Conservation (phyloP, 2,329 filamentous ascomycete species). For the Thelonectria rubi region DNA sequence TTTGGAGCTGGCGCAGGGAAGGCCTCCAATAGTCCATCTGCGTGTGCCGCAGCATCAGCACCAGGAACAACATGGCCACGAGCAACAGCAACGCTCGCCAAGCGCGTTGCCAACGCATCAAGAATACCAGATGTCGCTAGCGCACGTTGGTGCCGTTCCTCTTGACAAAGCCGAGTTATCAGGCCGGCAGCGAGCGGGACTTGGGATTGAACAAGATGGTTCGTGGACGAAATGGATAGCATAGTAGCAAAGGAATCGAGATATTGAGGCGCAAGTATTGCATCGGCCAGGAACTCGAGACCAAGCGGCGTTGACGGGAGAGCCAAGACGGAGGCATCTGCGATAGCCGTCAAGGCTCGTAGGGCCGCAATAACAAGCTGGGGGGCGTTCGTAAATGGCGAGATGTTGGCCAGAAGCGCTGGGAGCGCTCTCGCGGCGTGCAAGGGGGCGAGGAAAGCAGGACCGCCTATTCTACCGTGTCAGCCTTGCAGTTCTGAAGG, state of each 20-base stretch:
- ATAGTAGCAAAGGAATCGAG: slow-evolving; percentile 72
- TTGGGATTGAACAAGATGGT: slow-evolving; percentile 66
- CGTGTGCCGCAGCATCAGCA: slow-evolving; percentile 63
- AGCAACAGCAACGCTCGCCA: slow-evolving; percentile 75
- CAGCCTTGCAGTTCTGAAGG: slow-evolving; percentile 16
- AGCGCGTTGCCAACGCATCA: slow-evolving; percentile 77
- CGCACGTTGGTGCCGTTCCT: slow-evolving; percentile 75
- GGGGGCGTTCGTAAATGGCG: slow-evolving; percentile 69
- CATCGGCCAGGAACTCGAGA: slow-evolving; percentile 64
- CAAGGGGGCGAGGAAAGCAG: slow-evolving; percentile 79
- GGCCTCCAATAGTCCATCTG: slow-evolving; percentile 62
- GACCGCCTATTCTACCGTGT: slow-evolving; percentile 68
- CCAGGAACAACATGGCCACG: slow-evolving; percentile 75
- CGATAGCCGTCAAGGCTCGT: slow-evolving; percentile 76
- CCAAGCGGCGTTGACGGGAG: slow-evolving; percentile 59
- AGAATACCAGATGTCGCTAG: slow-evolving; percentile 78
- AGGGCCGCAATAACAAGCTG: slow-evolving; percentile 78
- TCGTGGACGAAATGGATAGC: slow-evolving; percentile 65
- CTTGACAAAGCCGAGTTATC: slow-evolving; percentile 68
- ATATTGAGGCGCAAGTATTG: slow-evolving; percentile 70
- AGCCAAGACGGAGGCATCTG: slow-evolving; percentile 69
- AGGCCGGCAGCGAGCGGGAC: slow-evolving; percentile 67
- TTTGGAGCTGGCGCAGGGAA: slow-evolving; percentile 70
- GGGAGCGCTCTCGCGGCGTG: slow-evolving; percentile 73
- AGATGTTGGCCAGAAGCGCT: slow-evolving; percentile 75